phyloP scores from a whole-genome alignment of 371 early-diverging fungal species.

The Dipsacomyces acuminosporus region DNA sequence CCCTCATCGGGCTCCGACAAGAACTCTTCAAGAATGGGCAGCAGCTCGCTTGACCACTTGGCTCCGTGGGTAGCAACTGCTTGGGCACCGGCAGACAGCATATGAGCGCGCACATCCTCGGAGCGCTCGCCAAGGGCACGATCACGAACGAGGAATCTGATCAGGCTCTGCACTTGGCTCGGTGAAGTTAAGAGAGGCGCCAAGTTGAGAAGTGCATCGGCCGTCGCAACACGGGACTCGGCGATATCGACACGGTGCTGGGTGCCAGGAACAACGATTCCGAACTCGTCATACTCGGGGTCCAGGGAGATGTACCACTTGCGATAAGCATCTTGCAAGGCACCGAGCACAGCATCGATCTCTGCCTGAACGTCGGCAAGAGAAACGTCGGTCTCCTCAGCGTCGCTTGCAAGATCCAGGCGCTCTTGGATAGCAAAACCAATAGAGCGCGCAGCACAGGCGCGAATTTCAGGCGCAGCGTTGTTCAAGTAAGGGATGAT shows the following conservation, averaged over 20 bases:
- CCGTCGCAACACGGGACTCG: conserved; percentile 77
- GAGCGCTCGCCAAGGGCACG: conserved; percentile 85
- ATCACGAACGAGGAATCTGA: conserved; percentile 71
- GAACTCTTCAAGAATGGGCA: conserved; percentile 73
- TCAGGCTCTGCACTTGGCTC: conserved; percentile 54
- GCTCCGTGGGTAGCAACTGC: conserved; percentile 71
- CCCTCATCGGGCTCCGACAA: conserved; percentile 49
- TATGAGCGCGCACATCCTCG: conserved; percentile 70
- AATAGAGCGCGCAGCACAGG: conserved; percentile 67
- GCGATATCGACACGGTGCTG: conserved; percentile 76
- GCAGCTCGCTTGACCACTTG: conserved; percentile 58
- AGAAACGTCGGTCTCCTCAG: not conserved
- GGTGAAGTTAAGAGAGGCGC: conserved; percentile 60
- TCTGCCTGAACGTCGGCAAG: not conserved
- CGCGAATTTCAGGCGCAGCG: conserved; percentile 58
- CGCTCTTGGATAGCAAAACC: conserved; percentile 53
- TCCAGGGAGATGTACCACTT: conserved; percentile 67
- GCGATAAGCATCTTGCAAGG: conserved; percentile 29
- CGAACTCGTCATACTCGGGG: conserved; percentile 87
- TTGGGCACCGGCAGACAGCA: conserved; percentile 85
- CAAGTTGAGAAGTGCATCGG: conserved; percentile 63
- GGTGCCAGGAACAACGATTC: conserved; percentile 83
- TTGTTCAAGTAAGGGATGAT: conserved; percentile 49
- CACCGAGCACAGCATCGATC: conserved; percentile 5
- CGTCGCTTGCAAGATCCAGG: conserved; percentile 1